Conservation (phyloP, 2,329 filamentous ascomycete species). For the Colletotrichum noveboracense region DNA sequence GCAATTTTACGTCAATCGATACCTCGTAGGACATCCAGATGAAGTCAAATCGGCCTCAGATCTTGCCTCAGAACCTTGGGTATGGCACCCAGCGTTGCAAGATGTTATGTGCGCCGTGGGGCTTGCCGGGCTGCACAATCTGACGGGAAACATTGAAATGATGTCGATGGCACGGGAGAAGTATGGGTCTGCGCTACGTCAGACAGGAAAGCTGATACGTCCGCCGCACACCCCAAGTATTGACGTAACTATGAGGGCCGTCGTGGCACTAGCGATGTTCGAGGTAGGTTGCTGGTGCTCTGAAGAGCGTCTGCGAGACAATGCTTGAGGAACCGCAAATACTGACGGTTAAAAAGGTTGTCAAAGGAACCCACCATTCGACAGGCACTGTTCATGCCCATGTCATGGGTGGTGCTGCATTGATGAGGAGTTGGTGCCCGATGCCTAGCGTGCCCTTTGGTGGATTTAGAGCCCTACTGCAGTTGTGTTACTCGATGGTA, state of each 20-base stretch:
- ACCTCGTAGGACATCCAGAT: slow-evolving; percentile 56
- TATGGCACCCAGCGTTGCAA: slow-evolving; percentile 44
- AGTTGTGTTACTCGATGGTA: slow-evolving; percentile 63
- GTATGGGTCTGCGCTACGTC: slow-evolving; percentile 58
- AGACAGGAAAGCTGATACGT: slow-evolving; percentile 47
- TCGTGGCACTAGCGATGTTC: slow-evolving; percentile 65
- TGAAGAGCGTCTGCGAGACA: background rate
- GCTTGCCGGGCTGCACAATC: slow-evolving; percentile 61
- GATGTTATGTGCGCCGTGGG: slow-evolving; percentile 63
- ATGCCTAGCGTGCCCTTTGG: slow-evolving; percentile 40
- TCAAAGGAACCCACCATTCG: slow-evolving; percentile 51
- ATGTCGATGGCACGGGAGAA: slow-evolving; percentile 53
- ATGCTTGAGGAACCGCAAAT: background rate
- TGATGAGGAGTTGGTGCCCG: slow-evolving; percentile 55
- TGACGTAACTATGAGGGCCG: slow-evolving; percentile 53
- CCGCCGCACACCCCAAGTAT: slow-evolving; percentile 37
- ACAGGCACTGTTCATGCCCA: slow-evolving; percentile 61
- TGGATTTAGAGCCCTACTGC: slow-evolving; percentile 57
- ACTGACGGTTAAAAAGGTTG: slow-evolving; percentile 39
- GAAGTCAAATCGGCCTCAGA: slow-evolving; percentile 46
- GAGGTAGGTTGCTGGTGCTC: slow-evolving; percentile 49
- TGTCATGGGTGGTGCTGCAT: slow-evolving; percentile 62
- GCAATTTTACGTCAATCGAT: slow-evolving; percentile 57
- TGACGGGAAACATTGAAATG: slow-evolving; percentile 51
- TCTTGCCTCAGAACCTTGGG: slow-evolving; percentile 39